Conservation (phyloP, 441 rosid species). For the Gossypium lobatum region DNA sequence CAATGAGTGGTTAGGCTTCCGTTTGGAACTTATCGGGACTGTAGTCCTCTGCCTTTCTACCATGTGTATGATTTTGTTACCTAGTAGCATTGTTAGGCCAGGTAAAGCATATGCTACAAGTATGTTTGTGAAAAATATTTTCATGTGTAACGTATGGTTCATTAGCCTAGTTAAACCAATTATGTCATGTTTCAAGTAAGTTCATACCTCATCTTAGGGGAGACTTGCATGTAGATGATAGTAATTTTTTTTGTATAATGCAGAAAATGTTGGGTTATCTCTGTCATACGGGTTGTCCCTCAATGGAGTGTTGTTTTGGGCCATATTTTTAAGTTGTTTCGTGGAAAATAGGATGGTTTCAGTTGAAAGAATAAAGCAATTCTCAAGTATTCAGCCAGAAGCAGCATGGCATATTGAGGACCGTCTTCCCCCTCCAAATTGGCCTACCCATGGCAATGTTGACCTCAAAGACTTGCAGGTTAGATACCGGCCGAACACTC, state of each 20-base stretch:
- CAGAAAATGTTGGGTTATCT: constrained; percentile 84
- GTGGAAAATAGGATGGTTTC: constrained; percentile 92
- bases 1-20: constrained; percentile 89
- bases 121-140: not conserved
- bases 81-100: constrained; percentile 72
- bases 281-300: constrained; percentile 88
- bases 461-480: constrained; percentile 75
- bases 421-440: constrained; percentile 56
- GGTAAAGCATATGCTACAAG: constrained; percentile 35
- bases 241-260: constrained; percentile 13
- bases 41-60: constrained; percentile 71
- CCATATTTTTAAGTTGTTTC: constrained; percentile 71
- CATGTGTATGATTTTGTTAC: constrained; percentile 71
- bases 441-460: constrained; percentile 73
- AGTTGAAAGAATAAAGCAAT: constrained; percentile 86
- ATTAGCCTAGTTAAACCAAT: not conserved
- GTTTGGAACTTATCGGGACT: constrained; percentile 78
- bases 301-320: constrained; percentile 73
- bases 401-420: constrained; percentile 72
- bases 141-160: not conserved
- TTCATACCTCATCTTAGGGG: not conserved
- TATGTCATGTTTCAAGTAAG: not conserved
- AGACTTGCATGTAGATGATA: not conserved
- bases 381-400: constrained; percentile 72
- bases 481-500: constrained; percentile 77